Evolutionary conservation across 495 filamentous ascomycete species (phyloP), one percentile per base, ranked within the genome.

Genomic region (Sabuloglossum arenarium): DNA sequence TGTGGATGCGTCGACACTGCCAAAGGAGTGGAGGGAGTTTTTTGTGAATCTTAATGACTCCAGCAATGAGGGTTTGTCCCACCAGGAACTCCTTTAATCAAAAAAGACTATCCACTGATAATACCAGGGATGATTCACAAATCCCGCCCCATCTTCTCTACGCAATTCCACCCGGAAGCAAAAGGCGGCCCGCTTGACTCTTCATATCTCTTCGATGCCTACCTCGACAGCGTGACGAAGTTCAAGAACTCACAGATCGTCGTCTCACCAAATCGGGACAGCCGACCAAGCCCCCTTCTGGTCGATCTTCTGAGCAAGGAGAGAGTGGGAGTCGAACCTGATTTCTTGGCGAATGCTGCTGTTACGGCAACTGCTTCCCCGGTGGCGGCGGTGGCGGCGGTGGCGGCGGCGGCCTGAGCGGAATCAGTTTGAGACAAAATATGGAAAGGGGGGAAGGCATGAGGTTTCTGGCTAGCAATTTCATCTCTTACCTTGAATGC

Each of bases 81-180:
- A 27, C 12, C 19, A 32, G 14, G 42, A 29, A 1, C 19, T 47
- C 31, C 16, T 45, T 0, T 32, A 24, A 24, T 27, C 62, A 69
- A 61, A 70, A 54, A 53, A 31, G 34, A 39, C 34, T 16, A 39
- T 16, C 34, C 14, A 16, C 34, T 39, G 14, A 39, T 16, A 16
- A 39, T 9, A 39, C 53, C 58, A 69, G 74, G 79, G 54, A 88
- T 96, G 80, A 88, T 95, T 65, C 91, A 97, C 76, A 85, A 83
- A 67, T 85, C 85, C 47, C 85, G 93, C 43, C 93, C 91, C 32
- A 98, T 98, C 66, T 97, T 98, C 77, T 86, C 84, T 59, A 94
- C 89, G 56, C 91, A 97, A 69, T 98, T 97, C 79, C 91, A 98
- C 65, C 91, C 91, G 34, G 91, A 97, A 70, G 93, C 91, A 54